Conservation (phyloP, 305 asterid genomes). For the Caryopteris hybrid region DNA sequence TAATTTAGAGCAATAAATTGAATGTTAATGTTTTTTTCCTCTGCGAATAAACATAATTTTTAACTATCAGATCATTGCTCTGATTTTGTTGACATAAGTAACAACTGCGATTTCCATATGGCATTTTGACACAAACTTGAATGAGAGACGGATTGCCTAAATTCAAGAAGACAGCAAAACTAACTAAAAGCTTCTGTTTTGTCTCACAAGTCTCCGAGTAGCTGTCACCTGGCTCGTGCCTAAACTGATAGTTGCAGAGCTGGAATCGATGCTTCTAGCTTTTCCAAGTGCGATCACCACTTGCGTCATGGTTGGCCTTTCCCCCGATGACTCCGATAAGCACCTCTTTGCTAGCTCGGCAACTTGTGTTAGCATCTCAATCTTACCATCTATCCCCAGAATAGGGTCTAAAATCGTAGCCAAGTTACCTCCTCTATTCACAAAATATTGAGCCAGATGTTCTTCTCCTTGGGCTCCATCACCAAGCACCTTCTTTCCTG, state of each 20-base stretch:
- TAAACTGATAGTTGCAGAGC: background rate
- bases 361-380: slow-evolving; percentile 14
- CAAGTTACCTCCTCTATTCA: background rate
- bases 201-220: background rate
- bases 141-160: background rate
- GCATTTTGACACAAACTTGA: background rate
- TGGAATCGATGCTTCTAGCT: background rate
- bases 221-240: slow-evolving; percentile 3
- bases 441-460: background rate
- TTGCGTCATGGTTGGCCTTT: slow-evolving; percentile 33
- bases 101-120: background rate
- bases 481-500: slow-evolving; percentile 8
- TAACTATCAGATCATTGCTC: background rate
- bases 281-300: slow-evolving; percentile 8
- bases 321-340: background rate
- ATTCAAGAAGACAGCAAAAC: background rate
- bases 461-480: background rate
- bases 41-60: slow-evolving; percentile 20
- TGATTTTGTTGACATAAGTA: background rate
- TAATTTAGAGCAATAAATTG: slow-evolving; percentile 1
- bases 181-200: slow-evolving; percentile 6
- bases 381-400: background rate
- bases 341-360: slow-evolving; percentile 24
- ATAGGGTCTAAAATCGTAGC: background rate
- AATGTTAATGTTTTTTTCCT: background rate